These are phyloP conservation scores for Massariosphaeria phaeospora DNA, from an alignment of 495 filamentous ascomycete genomes.

Conservation along the genomic window DNA sequence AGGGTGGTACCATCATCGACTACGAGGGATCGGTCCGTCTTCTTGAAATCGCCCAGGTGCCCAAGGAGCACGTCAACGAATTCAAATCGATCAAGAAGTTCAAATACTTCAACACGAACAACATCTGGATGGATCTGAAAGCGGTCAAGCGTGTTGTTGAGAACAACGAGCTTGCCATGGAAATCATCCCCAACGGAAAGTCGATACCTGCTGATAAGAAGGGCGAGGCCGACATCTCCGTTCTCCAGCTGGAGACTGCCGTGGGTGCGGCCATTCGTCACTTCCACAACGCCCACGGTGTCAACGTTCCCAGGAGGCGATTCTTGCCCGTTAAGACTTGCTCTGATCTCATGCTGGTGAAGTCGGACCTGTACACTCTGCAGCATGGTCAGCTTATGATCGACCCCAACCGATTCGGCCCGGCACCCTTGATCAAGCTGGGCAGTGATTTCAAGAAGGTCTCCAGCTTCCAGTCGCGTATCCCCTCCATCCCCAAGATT, in stretches of 20 bases:
- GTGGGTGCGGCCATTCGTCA: constrained; percentile 98
- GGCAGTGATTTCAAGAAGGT: constrained; percentile 99
- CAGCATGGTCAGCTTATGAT: constrained; percentile 98
- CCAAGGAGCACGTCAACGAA: constrained; percentile 99
- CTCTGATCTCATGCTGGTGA: constrained; percentile 99
- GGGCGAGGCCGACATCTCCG: constrained; percentile 95
- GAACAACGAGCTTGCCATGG: constrained; percentile 97
- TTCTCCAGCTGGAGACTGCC: constrained; percentile 97
- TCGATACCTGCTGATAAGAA: constrained; percentile 98
- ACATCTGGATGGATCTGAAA: constrained; percentile 98
- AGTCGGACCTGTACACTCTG: constrained; percentile 99
- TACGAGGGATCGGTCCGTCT: constrained; percentile 94
- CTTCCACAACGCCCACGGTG: constrained; percentile 96
- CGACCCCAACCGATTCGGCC: constrained; percentile 91
- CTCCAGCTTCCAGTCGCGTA: constrained; percentile 97
- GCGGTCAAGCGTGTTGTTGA: constrained; percentile 99
- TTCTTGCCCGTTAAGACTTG: constrained; percentile 99
- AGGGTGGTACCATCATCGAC: constrained; percentile 99
- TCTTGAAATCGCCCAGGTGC: constrained; percentile 98
- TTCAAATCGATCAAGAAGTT: constrained; percentile 99
- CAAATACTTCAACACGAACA: constrained; percentile 99
- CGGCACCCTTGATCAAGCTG: constrained; percentile 98
- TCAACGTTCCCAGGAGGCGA: constrained; percentile 94
- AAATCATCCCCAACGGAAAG: constrained; percentile 99
- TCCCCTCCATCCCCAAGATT: constrained; percentile 93